These are phyloP conservation scores for Pugionium dolabratum DNA, from an alignment of 345 rosid species.

Conservation along the genomic window DNA sequence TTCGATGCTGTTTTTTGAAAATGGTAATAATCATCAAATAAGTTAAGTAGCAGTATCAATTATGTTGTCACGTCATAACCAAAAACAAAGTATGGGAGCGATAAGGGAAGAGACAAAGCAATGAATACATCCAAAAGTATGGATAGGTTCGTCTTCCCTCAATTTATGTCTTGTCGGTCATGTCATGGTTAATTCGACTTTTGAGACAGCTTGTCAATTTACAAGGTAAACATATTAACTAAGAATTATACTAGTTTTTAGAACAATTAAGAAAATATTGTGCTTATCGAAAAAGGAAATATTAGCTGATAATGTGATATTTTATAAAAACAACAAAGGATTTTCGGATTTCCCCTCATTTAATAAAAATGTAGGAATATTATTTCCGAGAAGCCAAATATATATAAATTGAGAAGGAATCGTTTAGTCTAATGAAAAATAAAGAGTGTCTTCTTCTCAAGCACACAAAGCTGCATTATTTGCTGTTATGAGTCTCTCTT, in stretches of 20 bases:
- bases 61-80: background rate
- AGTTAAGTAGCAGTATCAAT: slow-evolving; percentile 1
- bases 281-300: background rate
- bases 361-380: slow-evolving; percentile 15
- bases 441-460: slow-evolving; percentile 26
- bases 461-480: slow-evolving; percentile 29
- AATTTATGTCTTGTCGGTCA: slow-evolving; percentile 3
- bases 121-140: slow-evolving; percentile 11
- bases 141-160: slow-evolving; percentile 1
- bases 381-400: slow-evolving; percentile 14
- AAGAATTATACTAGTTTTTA: background rate
- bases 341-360: background rate
- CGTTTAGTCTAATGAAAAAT: slow-evolving; percentile 12
- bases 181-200: background rate
- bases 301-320: background rate
- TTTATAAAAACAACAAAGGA: background rate
- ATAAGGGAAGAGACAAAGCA: slow-evolving; percentile 18
- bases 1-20: background rate
- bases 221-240: background rate
- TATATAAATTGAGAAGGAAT: slow-evolving; percentile 9
- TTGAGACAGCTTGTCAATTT: too few species aligned
- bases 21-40: background rate
- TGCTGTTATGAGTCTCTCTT: slow-evolving; percentile 8
- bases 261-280: background rate
- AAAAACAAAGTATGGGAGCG: background rate